A percentile compares a stretch with the other conserved stretches of the same genome.
Conservation (phyloP, 2,329 filamentous ascomycete genomes). For the Venturia pyrina region DNA sequence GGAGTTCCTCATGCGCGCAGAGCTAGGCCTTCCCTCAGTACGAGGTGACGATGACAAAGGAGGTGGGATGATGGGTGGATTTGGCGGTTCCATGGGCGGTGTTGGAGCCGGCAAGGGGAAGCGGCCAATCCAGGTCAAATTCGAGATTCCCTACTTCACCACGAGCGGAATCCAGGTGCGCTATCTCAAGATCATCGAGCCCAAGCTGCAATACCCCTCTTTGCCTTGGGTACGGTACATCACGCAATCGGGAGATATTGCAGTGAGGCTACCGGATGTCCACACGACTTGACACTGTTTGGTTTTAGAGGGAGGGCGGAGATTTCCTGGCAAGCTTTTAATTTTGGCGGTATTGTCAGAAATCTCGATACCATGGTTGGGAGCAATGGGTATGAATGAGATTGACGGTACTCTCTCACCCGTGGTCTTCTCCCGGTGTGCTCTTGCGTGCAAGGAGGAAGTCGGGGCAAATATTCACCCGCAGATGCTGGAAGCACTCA, state of each 20-base stretch:
- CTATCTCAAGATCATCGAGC: constrained; percentile 98
- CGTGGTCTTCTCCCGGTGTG: too few species aligned
- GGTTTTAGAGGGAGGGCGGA: neutral
- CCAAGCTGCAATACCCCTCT: constrained; percentile 98
- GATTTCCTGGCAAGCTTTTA: neutral
- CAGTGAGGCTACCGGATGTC: constrained; percentile 85
- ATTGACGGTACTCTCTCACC: neutral
- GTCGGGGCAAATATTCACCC: too few species aligned
- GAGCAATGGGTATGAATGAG: too few species aligned
- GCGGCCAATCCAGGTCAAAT: constrained; percentile 96
- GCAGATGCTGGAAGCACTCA: too few species aligned
- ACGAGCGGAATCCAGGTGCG: constrained; percentile 97
- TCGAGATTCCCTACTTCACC: constrained; percentile 99
- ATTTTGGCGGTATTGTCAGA: neutral
- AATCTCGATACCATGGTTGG: neutral
- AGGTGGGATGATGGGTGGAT: constrained; percentile 94
- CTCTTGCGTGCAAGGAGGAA: too few species aligned
- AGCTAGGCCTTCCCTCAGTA: constrained; percentile 87
- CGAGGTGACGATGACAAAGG: constrained; percentile 92
- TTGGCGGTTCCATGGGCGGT: constrained; percentile 93
- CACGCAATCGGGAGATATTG: constrained; percentile 94
- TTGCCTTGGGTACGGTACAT: constrained; percentile 98
- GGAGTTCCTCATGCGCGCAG: constrained; percentile 96
- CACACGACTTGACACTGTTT: constrained; percentile 36
- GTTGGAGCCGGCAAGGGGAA: constrained; percentile 75